Evolutionary conservation across 2,329 filamentous ascomycete genomes (phyloP).

Genomic region (Aspergillus sp.): DNA sequence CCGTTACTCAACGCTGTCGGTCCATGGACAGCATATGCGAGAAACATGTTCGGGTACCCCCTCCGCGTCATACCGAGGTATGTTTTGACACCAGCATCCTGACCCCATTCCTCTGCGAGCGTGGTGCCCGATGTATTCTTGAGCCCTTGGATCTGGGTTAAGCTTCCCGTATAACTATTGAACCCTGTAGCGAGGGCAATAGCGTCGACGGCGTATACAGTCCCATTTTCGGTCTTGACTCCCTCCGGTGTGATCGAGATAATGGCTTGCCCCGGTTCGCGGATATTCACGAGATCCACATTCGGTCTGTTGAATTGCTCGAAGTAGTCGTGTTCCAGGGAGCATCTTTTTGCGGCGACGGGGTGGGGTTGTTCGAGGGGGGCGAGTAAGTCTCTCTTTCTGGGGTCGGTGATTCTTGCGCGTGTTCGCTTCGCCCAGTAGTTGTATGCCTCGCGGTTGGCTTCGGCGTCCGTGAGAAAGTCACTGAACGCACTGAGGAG

Average conservation of each 20-base stretch:
- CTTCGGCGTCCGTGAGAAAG: slow-evolving; percentile 44
- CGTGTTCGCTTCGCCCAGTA: slow-evolving; percentile 58
- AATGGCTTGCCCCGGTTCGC: slow-evolving; percentile 45
- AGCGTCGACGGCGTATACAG: slow-evolving; percentile 37
- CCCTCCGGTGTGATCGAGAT: slow-evolving; percentile 39
- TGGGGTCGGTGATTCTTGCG: slow-evolving; percentile 51
- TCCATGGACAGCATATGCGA: slow-evolving; percentile 56
- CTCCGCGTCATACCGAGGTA: slow-evolving; percentile 45
- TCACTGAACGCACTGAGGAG: slow-evolving; percentile 56
- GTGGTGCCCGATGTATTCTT: slow-evolving; percentile 26
- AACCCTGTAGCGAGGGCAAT: slow-evolving; percentile 45
- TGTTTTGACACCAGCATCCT: slow-evolving; percentile 25
- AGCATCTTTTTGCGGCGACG: slow-evolving; percentile 55
- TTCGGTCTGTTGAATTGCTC: slow-evolving; percentile 51
- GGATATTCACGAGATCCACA: slow-evolving; percentile 50
- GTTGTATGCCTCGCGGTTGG: slow-evolving; percentile 55
- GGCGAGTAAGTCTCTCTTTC: slow-evolving; percentile 53
- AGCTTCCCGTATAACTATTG: slow-evolving; percentile 39
- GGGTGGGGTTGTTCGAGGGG: slow-evolving; percentile 55
- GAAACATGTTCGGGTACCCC: slow-evolving; percentile 53
- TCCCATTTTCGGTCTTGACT: slow-evolving; percentile 41
- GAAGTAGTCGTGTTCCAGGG: slow-evolving; percentile 52
- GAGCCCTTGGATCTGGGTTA: slow-evolving; percentile 36
- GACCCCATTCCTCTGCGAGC: slow-evolving; percentile 26
- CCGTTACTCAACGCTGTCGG: slow-evolving; percentile 59